Percentiles rank a stretch among this genome's conserved stretches.
Evolutionary conservation across 371 early-diverging fungal species (phyloP).

Genomic region (Amoeboaphelidium occidentale): DNA sequence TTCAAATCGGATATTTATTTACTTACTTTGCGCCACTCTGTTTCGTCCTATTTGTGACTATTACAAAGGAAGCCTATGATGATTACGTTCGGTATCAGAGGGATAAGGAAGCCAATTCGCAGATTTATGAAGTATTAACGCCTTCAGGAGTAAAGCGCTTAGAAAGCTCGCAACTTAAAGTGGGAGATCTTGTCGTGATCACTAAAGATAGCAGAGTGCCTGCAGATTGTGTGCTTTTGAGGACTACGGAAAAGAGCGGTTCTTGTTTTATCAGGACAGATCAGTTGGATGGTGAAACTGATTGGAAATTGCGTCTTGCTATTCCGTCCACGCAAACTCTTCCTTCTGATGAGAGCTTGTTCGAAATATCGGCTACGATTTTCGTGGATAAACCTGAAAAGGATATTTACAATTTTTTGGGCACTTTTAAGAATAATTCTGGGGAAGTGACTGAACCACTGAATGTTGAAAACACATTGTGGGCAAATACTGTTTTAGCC

Average conservation of each 20-base stretch:
- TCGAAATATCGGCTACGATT: conserved; percentile 11
- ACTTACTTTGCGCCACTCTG: conserved; percentile 87
- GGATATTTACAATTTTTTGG: conserved; percentile 14
- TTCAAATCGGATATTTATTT: conserved; percentile 67
- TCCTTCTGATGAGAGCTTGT: conserved; percentile 25
- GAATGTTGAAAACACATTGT: conserved; percentile 79
- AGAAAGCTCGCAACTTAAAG: conserved; percentile 62
- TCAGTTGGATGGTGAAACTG: conserved; percentile 98
- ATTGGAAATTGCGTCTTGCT: conserved; percentile 84
- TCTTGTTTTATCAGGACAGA: conserved; percentile 96
- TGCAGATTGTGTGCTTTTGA: conserved; percentile 70
- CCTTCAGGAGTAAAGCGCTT: conserved; percentile 28
- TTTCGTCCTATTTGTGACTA: conserved; percentile 78
- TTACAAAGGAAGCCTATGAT: conserved; percentile 88
- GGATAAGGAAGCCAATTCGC: conserved; percentile 81
- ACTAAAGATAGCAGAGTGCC: conserved; percentile 78
- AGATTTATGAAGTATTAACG: conserved; percentile 36
- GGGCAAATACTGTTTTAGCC: conserved; percentile 95
- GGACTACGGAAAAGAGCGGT: conserved; percentile 60
- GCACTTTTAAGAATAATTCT: conserved; percentile 7
- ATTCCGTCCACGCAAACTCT: conserved; percentile 52
- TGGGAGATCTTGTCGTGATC: conserved; percentile 80
- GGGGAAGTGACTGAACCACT: conserved; percentile 33
- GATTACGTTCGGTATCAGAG: conserved; percentile 73
- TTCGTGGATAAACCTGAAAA: conserved; percentile 15